Conservation (phyloP, 306 rosid species). For the Calophaca sinica region DNA sequence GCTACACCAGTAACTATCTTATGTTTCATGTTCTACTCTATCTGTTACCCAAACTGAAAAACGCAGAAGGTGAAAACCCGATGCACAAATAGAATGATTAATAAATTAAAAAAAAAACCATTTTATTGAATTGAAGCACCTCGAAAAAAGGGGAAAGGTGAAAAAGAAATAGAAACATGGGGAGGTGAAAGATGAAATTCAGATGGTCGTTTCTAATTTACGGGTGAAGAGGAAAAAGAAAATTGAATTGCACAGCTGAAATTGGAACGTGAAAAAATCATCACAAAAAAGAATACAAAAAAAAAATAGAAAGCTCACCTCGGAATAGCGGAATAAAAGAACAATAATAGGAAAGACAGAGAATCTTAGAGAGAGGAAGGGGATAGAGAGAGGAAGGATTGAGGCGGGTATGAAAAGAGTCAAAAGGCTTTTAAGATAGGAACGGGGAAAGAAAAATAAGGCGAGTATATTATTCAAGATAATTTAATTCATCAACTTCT, state of each 20-base stretch:
- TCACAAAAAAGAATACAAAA: no score
- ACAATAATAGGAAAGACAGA: conserved; percentile 9
- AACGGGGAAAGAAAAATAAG: background rate
- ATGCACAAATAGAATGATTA: background rate
- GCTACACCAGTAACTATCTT: conserved; percentile 40
- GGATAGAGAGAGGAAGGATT: conserved; percentile 6
- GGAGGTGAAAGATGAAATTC: conserved; percentile 31
- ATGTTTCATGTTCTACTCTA: conserved; percentile 41
- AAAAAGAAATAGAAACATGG: background rate
- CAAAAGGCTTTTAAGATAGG: conserved; percentile 15
- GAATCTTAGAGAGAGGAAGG: conserved; percentile 11
- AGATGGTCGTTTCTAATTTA: background rate
- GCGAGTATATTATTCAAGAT: conserved; percentile 7
- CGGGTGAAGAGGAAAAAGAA: background rate
- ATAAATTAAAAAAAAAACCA: background rate
- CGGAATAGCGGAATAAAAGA: conserved; percentile 6
- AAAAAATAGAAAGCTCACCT: conserved; percentile 44
- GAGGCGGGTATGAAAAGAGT: conserved; percentile 29
- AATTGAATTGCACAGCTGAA: conserved; percentile 38
- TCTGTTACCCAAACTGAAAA: conserved; percentile 26
- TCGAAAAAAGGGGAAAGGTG: background rate
- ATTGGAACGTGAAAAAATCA: conserved; percentile 9
- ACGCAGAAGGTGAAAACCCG: conserved; percentile 3
- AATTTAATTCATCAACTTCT: conserved; percentile 42
- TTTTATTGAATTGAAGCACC: conserved; percentile 29